phyloP scores from a whole-genome alignment of 2,329 filamentous ascomycete species.

The Alternaria burnsii region DNA sequence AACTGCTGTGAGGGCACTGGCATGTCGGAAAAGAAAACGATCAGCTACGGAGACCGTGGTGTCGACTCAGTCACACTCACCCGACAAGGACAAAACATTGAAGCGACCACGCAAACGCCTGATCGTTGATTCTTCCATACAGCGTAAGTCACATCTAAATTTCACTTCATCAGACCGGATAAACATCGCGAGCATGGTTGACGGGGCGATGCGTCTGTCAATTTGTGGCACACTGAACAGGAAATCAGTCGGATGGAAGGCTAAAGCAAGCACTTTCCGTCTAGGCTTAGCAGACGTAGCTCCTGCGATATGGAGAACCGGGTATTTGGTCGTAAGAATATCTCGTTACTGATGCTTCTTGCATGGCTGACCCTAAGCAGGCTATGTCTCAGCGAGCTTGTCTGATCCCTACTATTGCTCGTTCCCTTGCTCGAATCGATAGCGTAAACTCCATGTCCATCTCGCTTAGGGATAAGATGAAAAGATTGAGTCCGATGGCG shows the following conservation, averaged over 20 bases:
- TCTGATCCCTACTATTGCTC: slow-evolving; percentile 51
- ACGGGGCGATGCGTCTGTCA: slow-evolving; percentile 49
- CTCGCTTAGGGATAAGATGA: slow-evolving; percentile 27
- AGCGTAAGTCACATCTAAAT: not conserved
- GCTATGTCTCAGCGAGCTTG: slow-evolving; percentile 45
- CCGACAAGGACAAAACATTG: not conserved
- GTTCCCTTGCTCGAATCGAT: slow-evolving; percentile 39
- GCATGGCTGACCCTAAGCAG: slow-evolving; percentile 28
- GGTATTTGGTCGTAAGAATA: slow-evolving; percentile 42
- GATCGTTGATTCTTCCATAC: not conserved
- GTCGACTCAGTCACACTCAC: not conserved
- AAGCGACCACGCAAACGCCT: not conserved
- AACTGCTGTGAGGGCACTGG: not conserved
- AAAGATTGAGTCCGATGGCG: not conserved
- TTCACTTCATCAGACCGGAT: not conserved
- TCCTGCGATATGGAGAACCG: slow-evolving; percentile 53
- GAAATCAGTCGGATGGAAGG: slow-evolving; percentile 32
- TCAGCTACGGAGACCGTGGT: not conserved
- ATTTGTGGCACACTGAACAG: slow-evolving; percentile 41
- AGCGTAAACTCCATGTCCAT: slow-evolving; percentile 17
- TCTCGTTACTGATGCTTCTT: not conserved
- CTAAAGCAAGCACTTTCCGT: slow-evolving; percentile 45
- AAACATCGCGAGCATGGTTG: slow-evolving; percentile 34
- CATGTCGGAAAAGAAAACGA: slow-evolving; percentile 15
- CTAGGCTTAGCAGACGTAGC: slow-evolving; percentile 49